Conservation (phyloP, 495 filamentous ascomycete species). For the Bombardia bombarda region DNA sequence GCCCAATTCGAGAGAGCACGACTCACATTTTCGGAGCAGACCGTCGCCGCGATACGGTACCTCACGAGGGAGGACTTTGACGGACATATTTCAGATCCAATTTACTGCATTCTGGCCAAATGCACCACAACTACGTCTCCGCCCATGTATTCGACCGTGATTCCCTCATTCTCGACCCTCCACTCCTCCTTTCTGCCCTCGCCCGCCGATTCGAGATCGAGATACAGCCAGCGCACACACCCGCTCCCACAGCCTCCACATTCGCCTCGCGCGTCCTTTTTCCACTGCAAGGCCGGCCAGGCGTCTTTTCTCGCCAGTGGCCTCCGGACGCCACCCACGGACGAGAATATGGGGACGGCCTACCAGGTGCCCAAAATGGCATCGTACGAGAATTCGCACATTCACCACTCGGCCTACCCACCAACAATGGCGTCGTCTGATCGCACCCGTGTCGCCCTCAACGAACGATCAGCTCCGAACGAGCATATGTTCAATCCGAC, state of each 20-base stretch:
- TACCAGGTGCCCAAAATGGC: constrained; percentile 36
- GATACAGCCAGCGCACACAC: not conserved
- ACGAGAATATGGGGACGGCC: constrained; percentile 39
- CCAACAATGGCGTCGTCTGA: constrained; percentile 16
- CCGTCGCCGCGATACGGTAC: too few relatives aligned
- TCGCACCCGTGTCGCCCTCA: constrained; percentile 15
- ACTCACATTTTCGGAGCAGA: too few relatives aligned
- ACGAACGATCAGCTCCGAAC: constrained; percentile 21
- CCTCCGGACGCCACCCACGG: constrained; percentile 43
- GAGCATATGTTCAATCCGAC: constrained; percentile 24
- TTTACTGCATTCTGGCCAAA: not conserved
- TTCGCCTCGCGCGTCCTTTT: not conserved
- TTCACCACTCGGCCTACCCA: constrained; percentile 24
- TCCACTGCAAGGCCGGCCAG: not conserved
- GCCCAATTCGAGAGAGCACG: too few relatives aligned
- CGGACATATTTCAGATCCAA: too few relatives aligned
- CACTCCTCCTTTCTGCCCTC: not conserved
- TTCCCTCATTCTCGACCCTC: constrained; percentile 1
- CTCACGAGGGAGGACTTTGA: too few relatives aligned
- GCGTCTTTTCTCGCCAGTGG: constrained; percentile 21
- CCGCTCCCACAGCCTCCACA: not conserved
- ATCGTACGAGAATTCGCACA: constrained; percentile 32
- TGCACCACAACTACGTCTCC: not conserved
- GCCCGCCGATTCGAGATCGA: not conserved
- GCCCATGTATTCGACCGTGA: constrained; percentile 16